A percentile compares a stretch with the other conserved stretches of the same genome.
phyloP scores from a whole-genome alignment of 139 green algal species.

The Chlamydomonas applanata region DNA sequence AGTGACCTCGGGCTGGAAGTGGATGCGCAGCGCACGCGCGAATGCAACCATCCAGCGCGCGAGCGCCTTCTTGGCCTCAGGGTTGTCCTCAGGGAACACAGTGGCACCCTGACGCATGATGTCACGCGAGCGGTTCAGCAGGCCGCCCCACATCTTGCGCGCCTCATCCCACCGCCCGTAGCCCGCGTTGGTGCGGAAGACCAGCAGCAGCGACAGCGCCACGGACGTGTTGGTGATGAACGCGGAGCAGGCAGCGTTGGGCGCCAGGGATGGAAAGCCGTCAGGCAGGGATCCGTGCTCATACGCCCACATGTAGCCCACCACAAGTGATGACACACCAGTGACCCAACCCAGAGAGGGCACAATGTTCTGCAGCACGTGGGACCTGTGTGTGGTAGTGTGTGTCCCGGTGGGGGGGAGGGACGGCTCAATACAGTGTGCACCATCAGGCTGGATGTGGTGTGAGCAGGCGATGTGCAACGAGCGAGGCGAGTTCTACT shows the following conservation, averaged over 20 bases:
- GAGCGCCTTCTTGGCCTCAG: constrained; percentile 39
- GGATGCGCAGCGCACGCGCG: constrained; percentile 26
- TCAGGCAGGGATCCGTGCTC: constrained; percentile 20
- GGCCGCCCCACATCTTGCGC: constrained; percentile 58
- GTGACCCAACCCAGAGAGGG: constrained; percentile 26
- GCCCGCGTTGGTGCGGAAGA: constrained; percentile 42
- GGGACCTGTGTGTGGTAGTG: too few relatives aligned
- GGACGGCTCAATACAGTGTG: too few relatives aligned
- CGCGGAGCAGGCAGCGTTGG: constrained; percentile 25
- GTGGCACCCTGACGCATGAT: constrained; percentile 35
- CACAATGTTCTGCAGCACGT: constrained; percentile 39
- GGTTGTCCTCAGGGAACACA: constrained; percentile 37
- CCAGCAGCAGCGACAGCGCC: constrained; percentile 56
- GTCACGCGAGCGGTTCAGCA: constrained; percentile 57
- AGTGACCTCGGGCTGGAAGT: constrained; percentile 42
- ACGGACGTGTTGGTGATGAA: constrained; percentile 33
- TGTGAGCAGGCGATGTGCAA: neutral
- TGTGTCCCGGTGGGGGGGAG: too few relatives aligned
- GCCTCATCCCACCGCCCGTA: constrained; percentile 54
- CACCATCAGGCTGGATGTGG: neutral
- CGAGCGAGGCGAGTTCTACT: too few relatives aligned
- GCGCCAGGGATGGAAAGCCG: constrained; percentile 10
- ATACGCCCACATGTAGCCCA: constrained; percentile 23
- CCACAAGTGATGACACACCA: constrained; percentile 8
- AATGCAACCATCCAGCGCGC: constrained; percentile 39